Evolutionary conservation across 805 yeast species (phyloP).

Genomic region (Lipomyces yamanashiensis): DNA sequence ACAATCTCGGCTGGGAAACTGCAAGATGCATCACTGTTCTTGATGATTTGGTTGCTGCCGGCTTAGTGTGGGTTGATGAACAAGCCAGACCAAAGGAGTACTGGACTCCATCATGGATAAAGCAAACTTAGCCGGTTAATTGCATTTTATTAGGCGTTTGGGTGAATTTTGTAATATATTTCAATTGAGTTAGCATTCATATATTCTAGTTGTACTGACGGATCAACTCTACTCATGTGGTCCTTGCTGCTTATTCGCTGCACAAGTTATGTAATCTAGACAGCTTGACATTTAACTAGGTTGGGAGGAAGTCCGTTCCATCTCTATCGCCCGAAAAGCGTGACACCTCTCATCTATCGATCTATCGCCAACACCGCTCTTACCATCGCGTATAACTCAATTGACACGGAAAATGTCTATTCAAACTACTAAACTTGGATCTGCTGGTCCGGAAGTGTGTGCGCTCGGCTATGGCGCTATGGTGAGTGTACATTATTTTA

Average conservation of each 20-base stretch:
- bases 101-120: slow-evolving; percentile 47
- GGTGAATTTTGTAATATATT: not conserved
- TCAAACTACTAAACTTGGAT: slow-evolving; percentile 25
- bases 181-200: too few relatives aligned
- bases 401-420: slow-evolving; percentile 7
- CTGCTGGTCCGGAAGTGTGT: slow-evolving; percentile 26
- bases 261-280: too few relatives aligned
- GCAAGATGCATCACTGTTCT: slow-evolving; percentile 58
- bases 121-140: slow-evolving; percentile 7
- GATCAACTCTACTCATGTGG: too few relatives aligned
- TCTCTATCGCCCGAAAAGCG: too few relatives aligned
- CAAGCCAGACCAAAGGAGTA: slow-evolving; percentile 46
- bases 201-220: too few relatives aligned
- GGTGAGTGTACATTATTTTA: slow-evolving; percentile 41
- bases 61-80: slow-evolving; percentile 82
- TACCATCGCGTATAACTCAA: not conserved
- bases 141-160: slow-evolving; percentile 1
- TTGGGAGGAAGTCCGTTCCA: too few relatives aligned
- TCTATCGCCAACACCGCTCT: not conserved
- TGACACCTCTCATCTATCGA: too few relatives aligned
- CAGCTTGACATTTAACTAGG: too few relatives aligned
- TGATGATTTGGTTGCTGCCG: slow-evolving; percentile 79
- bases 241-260: too few relatives aligned
- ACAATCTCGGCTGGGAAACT: slow-evolving; percentile 76
- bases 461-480: slow-evolving; percentile 32